These are phyloP conservation scores for Cryptomeria japonica DNA, from an alignment of 75 land plant genomes.

Conservation along the genomic window DNA sequence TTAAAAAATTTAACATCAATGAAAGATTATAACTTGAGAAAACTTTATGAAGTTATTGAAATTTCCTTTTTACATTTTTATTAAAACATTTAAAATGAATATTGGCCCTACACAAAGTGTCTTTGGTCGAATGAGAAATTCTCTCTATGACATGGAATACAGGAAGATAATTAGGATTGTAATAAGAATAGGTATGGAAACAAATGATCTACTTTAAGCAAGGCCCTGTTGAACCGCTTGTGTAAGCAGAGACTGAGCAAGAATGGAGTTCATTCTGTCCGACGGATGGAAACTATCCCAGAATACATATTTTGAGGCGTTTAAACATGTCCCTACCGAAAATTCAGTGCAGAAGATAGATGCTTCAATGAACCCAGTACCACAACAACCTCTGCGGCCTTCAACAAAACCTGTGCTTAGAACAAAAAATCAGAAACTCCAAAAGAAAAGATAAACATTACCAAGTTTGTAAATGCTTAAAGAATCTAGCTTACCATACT, in stretches of 20 bases:
- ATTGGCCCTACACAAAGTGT: no score
- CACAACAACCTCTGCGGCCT: constrained; percentile 26
- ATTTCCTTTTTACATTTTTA: no score
- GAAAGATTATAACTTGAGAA: no score
- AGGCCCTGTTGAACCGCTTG: background rate
- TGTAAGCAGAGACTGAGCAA: background rate
- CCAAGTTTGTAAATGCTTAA: background rate
- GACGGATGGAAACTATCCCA: constrained; percentile 27
- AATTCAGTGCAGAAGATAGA: constrained; percentile 10
- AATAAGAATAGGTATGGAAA: no score
- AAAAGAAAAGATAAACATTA: background rate
- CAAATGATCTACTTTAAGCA: no score
- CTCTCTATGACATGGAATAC: no score
- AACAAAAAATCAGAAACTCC: background rate
- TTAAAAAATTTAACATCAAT: no score
- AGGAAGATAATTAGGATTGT: no score
- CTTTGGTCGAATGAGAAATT: no score
- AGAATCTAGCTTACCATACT: constrained; percentile 38
- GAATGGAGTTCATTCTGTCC: background rate
- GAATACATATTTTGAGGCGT: constrained; percentile 23
- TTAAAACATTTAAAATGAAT: no score
- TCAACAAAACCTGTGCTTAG: constrained; percentile 16
- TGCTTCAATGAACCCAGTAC: constrained; percentile 14
- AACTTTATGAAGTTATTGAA: no score
- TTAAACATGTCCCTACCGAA: constrained; percentile 12